A percentile compares a stretch with the other conserved stretches of the same genome.
Conservation (phyloP, 2,329 filamentous ascomycete genomes). For the Nothomitra cinnamomea region DNA sequence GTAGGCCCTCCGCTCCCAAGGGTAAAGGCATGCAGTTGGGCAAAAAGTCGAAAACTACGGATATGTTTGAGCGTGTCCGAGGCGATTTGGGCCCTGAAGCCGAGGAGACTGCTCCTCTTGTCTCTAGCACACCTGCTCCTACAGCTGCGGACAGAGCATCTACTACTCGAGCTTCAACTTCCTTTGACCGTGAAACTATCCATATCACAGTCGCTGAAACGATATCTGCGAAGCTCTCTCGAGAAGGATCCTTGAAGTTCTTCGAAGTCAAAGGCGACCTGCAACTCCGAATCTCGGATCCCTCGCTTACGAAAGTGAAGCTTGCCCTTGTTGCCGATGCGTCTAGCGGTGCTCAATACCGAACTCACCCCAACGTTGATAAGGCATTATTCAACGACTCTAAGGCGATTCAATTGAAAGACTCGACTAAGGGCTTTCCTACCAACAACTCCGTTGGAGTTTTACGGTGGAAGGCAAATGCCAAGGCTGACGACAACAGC, state of each 20-base stretch:
- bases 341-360: conserved; percentile 75
- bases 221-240: conserved; percentile 76
- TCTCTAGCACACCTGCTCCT: conserved; percentile 37
- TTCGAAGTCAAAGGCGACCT: conserved; percentile 85
- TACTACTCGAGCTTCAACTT: conserved; percentile 43
- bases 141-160: conserved; percentile 33
- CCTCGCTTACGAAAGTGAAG: conserved; percentile 80
- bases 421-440: conserved; percentile 75
- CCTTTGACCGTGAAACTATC: conserved; percentile 65
- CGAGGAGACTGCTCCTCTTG: conserved; percentile 55
- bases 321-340: conserved; percentile 61
- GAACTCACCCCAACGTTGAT: conserved; percentile 93
- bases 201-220: conserved; percentile 76
- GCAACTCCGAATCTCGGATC: conserved; percentile 76
- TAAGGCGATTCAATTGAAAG: conserved; percentile 79
- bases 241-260: conserved; percentile 73
- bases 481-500: conserved; percentile 61
- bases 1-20: conserved; percentile 48
- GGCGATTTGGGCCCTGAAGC: conserved; percentile 78
- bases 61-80: conserved; percentile 92
- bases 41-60: conserved; percentile 95
- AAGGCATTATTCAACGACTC: conserved; percentile 68
- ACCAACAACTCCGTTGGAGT: conserved; percentile 88
- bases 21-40: conserved; percentile 98
- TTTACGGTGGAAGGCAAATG: conserved; percentile 76